phyloP scores from a whole-genome alignment of 352 stramenopile genomes.

The Pythium sukuiense region DNA sequence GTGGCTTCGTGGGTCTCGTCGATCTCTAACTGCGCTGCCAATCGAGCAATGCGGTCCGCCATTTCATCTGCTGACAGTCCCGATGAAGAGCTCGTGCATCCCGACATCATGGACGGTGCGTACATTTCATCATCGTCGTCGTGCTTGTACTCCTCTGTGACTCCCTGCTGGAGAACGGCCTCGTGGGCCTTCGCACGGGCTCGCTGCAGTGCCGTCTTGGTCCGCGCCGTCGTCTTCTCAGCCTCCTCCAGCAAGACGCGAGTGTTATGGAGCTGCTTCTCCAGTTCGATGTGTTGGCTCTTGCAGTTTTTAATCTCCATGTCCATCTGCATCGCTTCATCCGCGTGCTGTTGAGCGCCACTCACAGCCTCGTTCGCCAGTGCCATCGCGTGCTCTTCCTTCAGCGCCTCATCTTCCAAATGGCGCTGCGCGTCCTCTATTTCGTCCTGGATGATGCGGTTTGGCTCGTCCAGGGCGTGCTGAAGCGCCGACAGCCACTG shows the following conservation, averaged over 20 bases:
- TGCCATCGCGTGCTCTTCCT: conserved; percentile 44
- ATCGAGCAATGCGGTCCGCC: conserved; percentile 33
- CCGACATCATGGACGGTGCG: conserved; percentile 1
- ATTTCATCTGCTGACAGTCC: conserved; percentile 5
- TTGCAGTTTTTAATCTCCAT: conserved; percentile 34
- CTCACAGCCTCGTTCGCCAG: conserved; percentile 49
- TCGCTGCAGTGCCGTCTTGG: conserved; percentile 31
- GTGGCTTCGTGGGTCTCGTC: conserved; percentile 49
- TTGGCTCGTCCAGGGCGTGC: conserved; percentile 65
- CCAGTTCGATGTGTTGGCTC: conserved; percentile 27
- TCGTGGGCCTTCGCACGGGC: conserved; percentile 42
- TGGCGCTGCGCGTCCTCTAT: conserved; percentile 69
- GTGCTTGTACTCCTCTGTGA: conserved; percentile 14
- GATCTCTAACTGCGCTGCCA: conserved; percentile 64
- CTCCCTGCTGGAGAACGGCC: conserved; percentile 20
- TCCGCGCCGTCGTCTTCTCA: conserved; percentile 25
- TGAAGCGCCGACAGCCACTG: conserved; percentile 62
- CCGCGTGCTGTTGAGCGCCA: conserved; percentile 30
- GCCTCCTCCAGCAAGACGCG: conserved; percentile 35
- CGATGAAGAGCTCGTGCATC: background rate
- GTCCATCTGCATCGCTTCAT: conserved; percentile 37
- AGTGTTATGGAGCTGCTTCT: conserved; percentile 34
- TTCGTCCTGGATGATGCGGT: conserved; percentile 73
- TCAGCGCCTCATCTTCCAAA: conserved; percentile 38
- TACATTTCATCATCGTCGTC: conserved; percentile 21